Conservation (phyloP, 2,329 filamentous ascomycete species). For the Penicillium hesseltinei region DNA sequence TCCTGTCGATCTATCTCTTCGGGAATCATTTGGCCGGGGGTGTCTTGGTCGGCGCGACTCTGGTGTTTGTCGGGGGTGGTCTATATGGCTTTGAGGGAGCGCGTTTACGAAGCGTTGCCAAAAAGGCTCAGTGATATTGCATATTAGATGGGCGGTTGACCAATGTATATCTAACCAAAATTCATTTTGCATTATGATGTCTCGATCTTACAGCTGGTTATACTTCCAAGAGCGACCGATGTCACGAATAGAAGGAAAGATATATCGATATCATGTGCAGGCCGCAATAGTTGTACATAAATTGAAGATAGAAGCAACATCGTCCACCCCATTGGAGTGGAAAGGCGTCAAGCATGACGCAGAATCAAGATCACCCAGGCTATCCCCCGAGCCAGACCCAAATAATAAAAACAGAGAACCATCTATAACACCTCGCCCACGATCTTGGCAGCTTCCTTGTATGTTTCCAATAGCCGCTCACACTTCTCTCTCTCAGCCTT, state of each 20-base stretch:
- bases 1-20: constrained; percentile 92
- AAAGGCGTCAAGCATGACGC: constrained; percentile 2
- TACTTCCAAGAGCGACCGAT: neutral
- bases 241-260: neutral
- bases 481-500: constrained; percentile 99
- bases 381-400: neutral
- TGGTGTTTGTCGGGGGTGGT: constrained; percentile 90
- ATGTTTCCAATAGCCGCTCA: constrained; percentile 90
- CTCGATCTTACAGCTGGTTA: neutral
- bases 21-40: constrained; percentile 75
- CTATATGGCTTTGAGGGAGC: constrained; percentile 76
- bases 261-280: constrained; percentile 20
- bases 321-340: constrained; percentile 9
- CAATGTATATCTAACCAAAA: neutral
- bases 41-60: constrained; percentile 74
- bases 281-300: constrained; percentile 25
- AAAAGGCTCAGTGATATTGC: constrained; percentile 19
- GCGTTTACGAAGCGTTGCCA: constrained; percentile 30
- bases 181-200: neutral
- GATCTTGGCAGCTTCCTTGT: constrained; percentile 96
- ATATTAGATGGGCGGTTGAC: neutral
- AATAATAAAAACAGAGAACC: constrained; percentile 7
- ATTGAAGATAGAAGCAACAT: constrained; percentile 13
- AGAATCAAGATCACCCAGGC: constrained; percentile 1
- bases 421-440: constrained; percentile 86